Evolutionary conservation across 139 green algal species (phyloP).

Genomic region (Nannochloris sp.): DNA sequence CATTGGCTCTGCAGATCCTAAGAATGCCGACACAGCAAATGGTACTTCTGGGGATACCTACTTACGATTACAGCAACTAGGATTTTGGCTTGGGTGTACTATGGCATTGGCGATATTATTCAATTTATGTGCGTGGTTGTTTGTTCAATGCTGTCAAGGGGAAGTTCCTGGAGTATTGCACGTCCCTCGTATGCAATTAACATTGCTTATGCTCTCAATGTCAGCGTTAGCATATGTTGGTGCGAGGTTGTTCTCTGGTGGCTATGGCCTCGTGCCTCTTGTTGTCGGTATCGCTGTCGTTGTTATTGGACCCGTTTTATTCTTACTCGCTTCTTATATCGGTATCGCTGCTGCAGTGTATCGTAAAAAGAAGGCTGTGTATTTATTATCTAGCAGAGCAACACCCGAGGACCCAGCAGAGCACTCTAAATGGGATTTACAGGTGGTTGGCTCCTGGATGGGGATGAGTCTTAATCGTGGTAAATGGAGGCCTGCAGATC

Average conservation of each 20-base stretch:
- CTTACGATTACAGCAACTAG: not conserved
- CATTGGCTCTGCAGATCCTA: not conserved
- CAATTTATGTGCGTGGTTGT: not conserved
- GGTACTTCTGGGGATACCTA: not conserved
- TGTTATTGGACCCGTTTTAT: not conserved
- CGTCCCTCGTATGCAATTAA: constrained; percentile 7
- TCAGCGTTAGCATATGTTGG: not conserved
- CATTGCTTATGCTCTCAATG: not conserved
- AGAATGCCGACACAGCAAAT: not conserved
- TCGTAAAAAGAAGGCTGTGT: constrained; percentile 1
- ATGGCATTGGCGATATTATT: not conserved
- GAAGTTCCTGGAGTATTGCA: constrained; percentile 10
- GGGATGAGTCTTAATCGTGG: constrained; percentile 12
- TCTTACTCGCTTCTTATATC: not conserved
- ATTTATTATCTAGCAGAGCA: constrained; percentile 2
- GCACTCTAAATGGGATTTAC: constrained; percentile 2
- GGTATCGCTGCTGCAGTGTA: not conserved
- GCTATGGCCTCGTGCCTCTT: not conserved
- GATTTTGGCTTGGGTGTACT: constrained; percentile 7
- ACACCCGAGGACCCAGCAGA: not conserved
- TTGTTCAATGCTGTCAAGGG: constrained; percentile 3
- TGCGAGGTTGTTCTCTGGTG: not conserved
- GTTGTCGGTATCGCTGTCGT: constrained; percentile 3
- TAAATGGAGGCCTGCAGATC: constrained; percentile 4
- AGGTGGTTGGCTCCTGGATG: constrained; percentile 3